phyloP scores from a whole-genome alignment of 352 stramenopile species.

The Pythium aquatile region DNA sequence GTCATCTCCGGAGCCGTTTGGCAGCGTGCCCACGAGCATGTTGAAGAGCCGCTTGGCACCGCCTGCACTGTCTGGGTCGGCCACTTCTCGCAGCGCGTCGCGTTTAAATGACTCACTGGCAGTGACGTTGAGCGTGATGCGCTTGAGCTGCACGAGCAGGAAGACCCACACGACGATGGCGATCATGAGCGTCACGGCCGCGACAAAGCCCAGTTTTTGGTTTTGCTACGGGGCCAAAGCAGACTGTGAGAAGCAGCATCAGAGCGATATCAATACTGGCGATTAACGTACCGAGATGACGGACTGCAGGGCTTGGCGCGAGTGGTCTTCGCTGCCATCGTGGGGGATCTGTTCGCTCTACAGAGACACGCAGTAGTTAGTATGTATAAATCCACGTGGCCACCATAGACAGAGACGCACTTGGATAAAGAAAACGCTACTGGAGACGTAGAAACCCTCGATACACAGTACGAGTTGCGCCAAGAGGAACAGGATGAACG shows the following conservation, averaged over 20 bases:
- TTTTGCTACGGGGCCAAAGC: constrained; percentile 36
- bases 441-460: constrained; percentile 21
- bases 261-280: not conserved
- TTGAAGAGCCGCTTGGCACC: constrained; percentile 24
- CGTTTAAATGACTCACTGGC: constrained; percentile 85
- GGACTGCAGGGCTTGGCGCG: constrained; percentile 43
- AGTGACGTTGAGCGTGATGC: constrained; percentile 70
- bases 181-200: constrained; percentile 58
- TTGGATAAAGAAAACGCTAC: constrained; percentile 31
- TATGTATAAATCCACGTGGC: too few relatives aligned
- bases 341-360: constrained; percentile 41
- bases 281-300: constrained; percentile 40
- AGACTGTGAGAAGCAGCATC: not conserved
- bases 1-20: constrained; percentile 1
- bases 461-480: constrained; percentile 17
- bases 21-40: constrained; percentile 33
- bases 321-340: constrained; percentile 24
- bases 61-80: constrained; percentile 36
- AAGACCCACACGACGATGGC: constrained; percentile 67
- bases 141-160: constrained; percentile 70
- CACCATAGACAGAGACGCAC: constrained; percentile 20
- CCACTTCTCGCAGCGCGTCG: constrained; percentile 63
- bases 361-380: not conserved
- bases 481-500: constrained; percentile 31
- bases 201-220: constrained; percentile 65